Evolutionary conservation across 768 basidiomycete genomes (phyloP).

Genomic region (Tulasnella sp.): DNA sequence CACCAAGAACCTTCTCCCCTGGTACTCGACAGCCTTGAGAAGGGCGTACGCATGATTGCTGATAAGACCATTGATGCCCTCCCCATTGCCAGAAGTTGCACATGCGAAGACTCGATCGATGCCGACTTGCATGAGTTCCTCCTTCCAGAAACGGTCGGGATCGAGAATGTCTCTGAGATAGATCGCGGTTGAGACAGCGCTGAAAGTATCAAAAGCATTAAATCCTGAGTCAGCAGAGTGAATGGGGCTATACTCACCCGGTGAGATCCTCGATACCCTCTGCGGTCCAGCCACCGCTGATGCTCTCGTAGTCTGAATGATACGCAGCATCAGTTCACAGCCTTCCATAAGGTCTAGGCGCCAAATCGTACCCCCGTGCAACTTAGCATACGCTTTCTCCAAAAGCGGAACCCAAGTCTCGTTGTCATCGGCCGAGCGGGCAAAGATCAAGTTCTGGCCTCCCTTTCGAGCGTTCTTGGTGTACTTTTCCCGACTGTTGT

Average conservation of each 20-base stretch:
- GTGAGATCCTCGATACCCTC: constrained; percentile 58
- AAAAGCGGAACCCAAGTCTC: constrained; percentile 51
- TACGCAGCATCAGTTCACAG: neutral
- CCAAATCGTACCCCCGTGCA: constrained; percentile 38
- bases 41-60: constrained; percentile 49
- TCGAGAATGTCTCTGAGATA: constrained; percentile 47
- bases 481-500: constrained; percentile 49
- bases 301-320: constrained; percentile 46
- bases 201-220: neutral
- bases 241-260: constrained; percentile 41
- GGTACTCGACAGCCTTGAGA: constrained; percentile 45
- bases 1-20: constrained; percentile 49
- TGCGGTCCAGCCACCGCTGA: constrained; percentile 44
- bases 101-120: constrained; percentile 53
- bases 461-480: constrained; percentile 47
- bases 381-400: constrained; percentile 54
- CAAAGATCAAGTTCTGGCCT: constrained; percentile 50
- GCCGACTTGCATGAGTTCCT: constrained; percentile 51
- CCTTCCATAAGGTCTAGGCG: neutral
- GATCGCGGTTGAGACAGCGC: constrained; percentile 20
- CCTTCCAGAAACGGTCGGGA: constrained; percentile 51
- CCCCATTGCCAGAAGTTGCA: constrained; percentile 38
- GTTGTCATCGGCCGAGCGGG: constrained; percentile 43
- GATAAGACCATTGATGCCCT: constrained; percentile 31
- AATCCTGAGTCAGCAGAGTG: neutral